phyloP scores from a whole-genome alignment of 2,329 filamentous ascomycete genomes.

The Aspergillus fructus region DNA sequence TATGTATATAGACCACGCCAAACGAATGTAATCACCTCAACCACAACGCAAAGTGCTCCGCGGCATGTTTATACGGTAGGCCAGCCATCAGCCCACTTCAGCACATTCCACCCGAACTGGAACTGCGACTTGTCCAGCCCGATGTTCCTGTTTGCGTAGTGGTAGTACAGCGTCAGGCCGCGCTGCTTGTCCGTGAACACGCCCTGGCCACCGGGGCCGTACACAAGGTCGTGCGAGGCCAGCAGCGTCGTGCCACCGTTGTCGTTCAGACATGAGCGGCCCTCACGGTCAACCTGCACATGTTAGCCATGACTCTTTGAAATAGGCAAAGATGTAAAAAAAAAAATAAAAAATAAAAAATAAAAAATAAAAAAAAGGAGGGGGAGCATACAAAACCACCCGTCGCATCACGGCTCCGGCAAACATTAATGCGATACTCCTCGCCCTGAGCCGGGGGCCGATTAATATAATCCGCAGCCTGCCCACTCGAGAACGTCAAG shows the following conservation, averaged over 20 bases:
- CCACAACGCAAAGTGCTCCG: too few relatives aligned
- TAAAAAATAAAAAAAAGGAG: background rate
- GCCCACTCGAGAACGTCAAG: slow-evolving; percentile 62
- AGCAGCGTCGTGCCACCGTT: slow-evolving; percentile 64
- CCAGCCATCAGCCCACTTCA: slow-evolving; percentile 48
- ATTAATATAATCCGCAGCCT: slow-evolving; percentile 54
- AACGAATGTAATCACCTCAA: background rate
- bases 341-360: background rate
- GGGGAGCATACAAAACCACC: slow-evolving; percentile 51
- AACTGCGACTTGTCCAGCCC: slow-evolving; percentile 49
- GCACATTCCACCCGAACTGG: slow-evolving; percentile 50
- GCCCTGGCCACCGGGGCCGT: slow-evolving; percentile 64
- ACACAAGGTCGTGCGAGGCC: slow-evolving; percentile 59
- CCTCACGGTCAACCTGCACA: slow-evolving; percentile 51
- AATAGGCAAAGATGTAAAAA: background rate
- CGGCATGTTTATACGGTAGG: slow-evolving; percentile 23
- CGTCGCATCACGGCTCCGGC: slow-evolving; percentile 53
- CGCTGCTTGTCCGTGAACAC: slow-evolving; percentile 32
- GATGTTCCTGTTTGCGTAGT: slow-evolving; percentile 57
- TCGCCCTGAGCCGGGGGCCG: slow-evolving; percentile 52
- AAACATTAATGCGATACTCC: slow-evolving; percentile 67
- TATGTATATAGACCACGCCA: background rate
- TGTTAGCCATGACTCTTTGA: too few relatives aligned
- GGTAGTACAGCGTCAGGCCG: slow-evolving; percentile 62
- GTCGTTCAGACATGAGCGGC: slow-evolving; percentile 49